A percentile compares a stretch with the other conserved stretches of the same genome.
Evolutionary conservation across 352 stramenopile species (phyloP).

Genomic region (Phytophthora macrochlamydospora): DNA sequence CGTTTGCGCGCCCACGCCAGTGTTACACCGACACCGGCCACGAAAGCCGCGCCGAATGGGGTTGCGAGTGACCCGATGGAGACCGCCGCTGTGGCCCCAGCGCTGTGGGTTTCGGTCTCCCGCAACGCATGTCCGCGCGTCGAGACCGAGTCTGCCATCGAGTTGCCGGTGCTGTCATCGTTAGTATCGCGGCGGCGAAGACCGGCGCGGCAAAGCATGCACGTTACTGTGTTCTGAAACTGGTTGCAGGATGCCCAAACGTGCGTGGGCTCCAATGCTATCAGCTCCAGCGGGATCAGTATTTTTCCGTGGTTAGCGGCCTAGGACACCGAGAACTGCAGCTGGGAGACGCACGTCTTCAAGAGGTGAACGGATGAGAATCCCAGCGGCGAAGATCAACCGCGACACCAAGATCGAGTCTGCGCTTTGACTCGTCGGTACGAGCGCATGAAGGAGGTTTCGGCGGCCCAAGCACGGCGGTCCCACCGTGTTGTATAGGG

Average conservation of each 20-base stretch:
- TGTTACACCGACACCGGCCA: constrained; percentile 25
- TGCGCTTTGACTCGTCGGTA: too few species aligned
- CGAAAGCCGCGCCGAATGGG: constrained; percentile 1
- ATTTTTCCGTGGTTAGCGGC: not conserved
- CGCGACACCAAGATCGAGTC: too few species aligned
- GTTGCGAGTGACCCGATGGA: not conserved
- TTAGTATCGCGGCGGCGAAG: not conserved
- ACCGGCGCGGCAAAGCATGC: constrained; percentile 6
- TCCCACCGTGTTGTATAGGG: too few species aligned
- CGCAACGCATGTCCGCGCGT: not conserved
- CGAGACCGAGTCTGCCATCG: not conserved
- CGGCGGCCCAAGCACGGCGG: too few species aligned
- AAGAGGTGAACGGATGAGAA: too few species aligned
- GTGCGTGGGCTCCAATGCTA: constrained; percentile 1
- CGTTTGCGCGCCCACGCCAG: constrained; percentile 31
- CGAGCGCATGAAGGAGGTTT: too few species aligned
- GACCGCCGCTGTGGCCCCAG: constrained; percentile 7
- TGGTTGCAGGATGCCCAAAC: constrained; percentile 10
- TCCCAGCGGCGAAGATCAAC: too few species aligned
- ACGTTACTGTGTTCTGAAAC: constrained; percentile 28
- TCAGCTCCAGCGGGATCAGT: not conserved
- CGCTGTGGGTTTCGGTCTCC: constrained; percentile 10
- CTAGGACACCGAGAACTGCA: too few species aligned
- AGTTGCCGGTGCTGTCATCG: constrained; percentile 7
- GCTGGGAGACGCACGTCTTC: too few species aligned